Percentiles rank a stretch among this genome's conserved stretches.
These are phyloP conservation scores for Penicillium dipodomyicola DNA, from an alignment of 495 filamentous ascomycete genomes.

Conservation along the genomic window DNA sequence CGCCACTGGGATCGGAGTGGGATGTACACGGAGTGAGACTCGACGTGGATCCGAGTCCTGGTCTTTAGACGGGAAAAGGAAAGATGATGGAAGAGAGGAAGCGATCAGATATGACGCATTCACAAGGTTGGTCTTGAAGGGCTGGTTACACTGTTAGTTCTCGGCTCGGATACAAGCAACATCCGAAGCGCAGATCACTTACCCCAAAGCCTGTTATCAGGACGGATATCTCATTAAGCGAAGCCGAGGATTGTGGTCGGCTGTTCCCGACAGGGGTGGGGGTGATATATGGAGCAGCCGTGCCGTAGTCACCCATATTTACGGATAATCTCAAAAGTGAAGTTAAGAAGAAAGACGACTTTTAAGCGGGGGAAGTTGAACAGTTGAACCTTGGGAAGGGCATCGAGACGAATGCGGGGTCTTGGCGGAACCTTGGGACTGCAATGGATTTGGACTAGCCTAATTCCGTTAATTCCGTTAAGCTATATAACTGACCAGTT, in stretches of 20 bases:
- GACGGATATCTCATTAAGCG: constrained; percentile 56
- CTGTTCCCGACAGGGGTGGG: constrained; percentile 18
- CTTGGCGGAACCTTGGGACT: background rate
- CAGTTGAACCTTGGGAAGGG: background rate
- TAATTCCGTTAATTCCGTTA: constrained; percentile 3
- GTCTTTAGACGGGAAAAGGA: constrained; percentile 25
- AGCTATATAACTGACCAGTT: background rate
- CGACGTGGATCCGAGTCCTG: constrained; percentile 36
- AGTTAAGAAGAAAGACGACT: constrained; percentile 9
- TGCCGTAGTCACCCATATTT: constrained; percentile 44
- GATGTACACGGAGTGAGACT: constrained; percentile 65
- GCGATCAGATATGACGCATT: constrained; percentile 75
- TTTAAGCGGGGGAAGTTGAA: constrained; percentile 3
- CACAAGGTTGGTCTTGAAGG: constrained; percentile 63
- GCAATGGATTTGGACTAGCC: constrained; percentile 1
- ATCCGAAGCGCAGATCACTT: constrained; percentile 36
- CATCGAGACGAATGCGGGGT: constrained; percentile 11
- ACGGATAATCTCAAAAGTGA: background rate
- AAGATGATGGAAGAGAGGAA: constrained; percentile 42
- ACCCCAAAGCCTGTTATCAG: constrained; percentile 74
- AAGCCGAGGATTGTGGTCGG: constrained; percentile 16
- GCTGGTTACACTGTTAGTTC: constrained; percentile 42
- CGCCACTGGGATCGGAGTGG: constrained; percentile 63
- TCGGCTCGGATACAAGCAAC: constrained; percentile 6
- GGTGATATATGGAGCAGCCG: constrained; percentile 19